A percentile compares a stretch with the other conserved stretches of the same genome.
These are phyloP conservation scores for Glaciozyma antarctica DNA, from an alignment of 768 basidiomycete species.

Conservation along the genomic window DNA sequence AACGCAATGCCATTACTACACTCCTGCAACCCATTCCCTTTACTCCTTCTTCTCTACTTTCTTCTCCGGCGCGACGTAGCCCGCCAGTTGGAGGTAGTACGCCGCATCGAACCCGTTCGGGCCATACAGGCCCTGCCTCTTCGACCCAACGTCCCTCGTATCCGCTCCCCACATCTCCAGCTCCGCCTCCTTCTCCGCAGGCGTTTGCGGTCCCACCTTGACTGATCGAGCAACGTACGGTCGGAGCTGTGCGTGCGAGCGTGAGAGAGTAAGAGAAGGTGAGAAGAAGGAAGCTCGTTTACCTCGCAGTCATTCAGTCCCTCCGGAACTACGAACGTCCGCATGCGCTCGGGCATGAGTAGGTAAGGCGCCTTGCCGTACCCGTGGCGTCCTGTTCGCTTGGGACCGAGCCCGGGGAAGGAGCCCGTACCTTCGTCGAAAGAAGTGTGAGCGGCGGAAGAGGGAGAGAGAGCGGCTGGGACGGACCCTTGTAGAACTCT, in stretches of 20 bases:
- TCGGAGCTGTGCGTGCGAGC: background rate
- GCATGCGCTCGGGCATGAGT: constrained; percentile 34
- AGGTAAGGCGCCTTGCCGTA: constrained; percentile 48
- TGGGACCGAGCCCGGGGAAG: constrained; percentile 69
- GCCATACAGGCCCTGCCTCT: constrained; percentile 30
- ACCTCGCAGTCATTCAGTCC: constrained; percentile 45
- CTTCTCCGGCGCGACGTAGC: constrained; percentile 5
- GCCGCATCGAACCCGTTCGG: constrained; percentile 36
- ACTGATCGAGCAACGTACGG: background rate
- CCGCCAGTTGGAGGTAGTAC: constrained; percentile 37
- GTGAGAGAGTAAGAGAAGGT: constrained; percentile 1
- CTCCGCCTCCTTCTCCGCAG: background rate
- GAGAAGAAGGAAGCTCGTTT: constrained; percentile 49
- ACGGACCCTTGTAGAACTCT: constrained; percentile 87
- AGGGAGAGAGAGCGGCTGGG: constrained; percentile 8
- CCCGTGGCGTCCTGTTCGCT: constrained; percentile 70
- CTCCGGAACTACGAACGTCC: constrained; percentile 33
- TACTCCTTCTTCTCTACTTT: background rate
- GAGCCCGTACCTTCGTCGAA: constrained; percentile 48
- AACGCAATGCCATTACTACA: too few relatives aligned
- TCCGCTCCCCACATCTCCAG: background rate
- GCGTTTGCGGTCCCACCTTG: too few relatives aligned
- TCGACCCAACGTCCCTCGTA: constrained; percentile 5
- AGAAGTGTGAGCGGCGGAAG: background rate
- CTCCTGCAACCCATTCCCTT: too few relatives aligned